phyloP scores from a whole-genome alignment of 805 yeast species.

The Hanseniaspora taiwanica region DNA sequence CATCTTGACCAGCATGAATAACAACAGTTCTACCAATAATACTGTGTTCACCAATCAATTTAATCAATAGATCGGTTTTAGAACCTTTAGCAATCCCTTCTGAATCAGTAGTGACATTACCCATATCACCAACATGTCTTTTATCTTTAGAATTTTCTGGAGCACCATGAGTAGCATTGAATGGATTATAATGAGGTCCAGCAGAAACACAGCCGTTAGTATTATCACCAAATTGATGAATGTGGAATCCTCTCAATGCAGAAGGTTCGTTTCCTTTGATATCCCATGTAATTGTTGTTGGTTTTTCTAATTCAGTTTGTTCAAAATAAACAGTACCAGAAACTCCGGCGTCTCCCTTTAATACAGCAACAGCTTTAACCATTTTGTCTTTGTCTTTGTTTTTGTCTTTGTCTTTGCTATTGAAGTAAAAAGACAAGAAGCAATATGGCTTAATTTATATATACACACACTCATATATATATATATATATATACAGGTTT shows the following conservation, averaged over 20 bases:
- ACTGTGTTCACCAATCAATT: constrained; percentile 76
- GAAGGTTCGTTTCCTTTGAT: constrained; percentile 80
- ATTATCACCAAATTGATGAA: constrained; percentile 93
- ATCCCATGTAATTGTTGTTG: constrained; percentile 81
- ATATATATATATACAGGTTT: too few relatives aligned
- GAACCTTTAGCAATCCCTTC: constrained; percentile 86
- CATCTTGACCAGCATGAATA: constrained; percentile 85
- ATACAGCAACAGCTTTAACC: constrained; percentile 67
- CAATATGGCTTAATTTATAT: background rate
- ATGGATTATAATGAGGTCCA: constrained; percentile 95
- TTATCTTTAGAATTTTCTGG: constrained; percentile 40
- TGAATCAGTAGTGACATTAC: constrained; percentile 83
- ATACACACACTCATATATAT: background rate
- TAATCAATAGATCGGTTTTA: constrained; percentile 61
- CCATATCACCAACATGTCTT: constrained; percentile 69
- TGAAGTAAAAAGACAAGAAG: background rate
- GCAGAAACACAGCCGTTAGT: constrained; percentile 98
- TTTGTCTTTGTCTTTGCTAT: background rate
- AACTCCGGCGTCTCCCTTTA: constrained; percentile 90
- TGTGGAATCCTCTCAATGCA: constrained; percentile 92
- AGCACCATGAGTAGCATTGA: constrained; percentile 79
- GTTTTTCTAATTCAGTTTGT: constrained; percentile 65
- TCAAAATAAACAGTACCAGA: constrained; percentile 79
- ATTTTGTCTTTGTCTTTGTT: constrained; percentile 9
- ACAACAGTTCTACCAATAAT: constrained; percentile 92